A percentile compares a stretch with the other conserved stretches of the same genome.
Evolutionary conservation across 2,329 filamentous ascomycete species (phyloP).

Genomic region (Fusarium algeriense): DNA sequence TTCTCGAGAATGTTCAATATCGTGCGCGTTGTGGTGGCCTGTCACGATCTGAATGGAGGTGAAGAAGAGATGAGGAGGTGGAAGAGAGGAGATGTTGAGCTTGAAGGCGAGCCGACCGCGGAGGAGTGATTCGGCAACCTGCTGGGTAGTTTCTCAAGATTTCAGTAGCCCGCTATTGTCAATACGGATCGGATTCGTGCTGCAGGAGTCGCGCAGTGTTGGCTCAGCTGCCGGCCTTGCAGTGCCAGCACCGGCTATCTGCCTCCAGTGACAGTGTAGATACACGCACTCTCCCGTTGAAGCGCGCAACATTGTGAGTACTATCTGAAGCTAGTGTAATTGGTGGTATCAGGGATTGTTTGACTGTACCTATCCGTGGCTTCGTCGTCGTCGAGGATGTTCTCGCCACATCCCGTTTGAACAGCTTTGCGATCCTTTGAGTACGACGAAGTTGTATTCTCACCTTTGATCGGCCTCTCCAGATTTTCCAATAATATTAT

Average conservation of each 20-base stretch:
- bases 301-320: fast-evolving
- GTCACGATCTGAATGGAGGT: too few species aligned
- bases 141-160: too few species aligned
- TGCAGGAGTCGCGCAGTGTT: neutral
- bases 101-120: neutral
- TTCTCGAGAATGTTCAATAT: too few species aligned
- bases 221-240: neutral
- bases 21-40: too few species aligned
- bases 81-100: neutral
- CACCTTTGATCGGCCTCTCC: fast-evolving
- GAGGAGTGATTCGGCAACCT: too few species aligned
- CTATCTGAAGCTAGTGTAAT: neutral
- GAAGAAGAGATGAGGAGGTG: neutral
- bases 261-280: neutral
- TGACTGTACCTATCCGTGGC: too few species aligned
- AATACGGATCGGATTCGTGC: too few species aligned
- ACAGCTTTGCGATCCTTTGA: fast-evolving
- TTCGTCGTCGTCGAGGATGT: neutral
- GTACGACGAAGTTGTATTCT: fast-evolving
- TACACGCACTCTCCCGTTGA: neutral
- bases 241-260: neutral
- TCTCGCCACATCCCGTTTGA: fast-evolving
- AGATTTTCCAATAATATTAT: fast-evolving
- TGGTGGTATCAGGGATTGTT: too few species aligned
- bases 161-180: neutral